These are phyloP conservation scores for Zymoseptoria crescenta DNA, from an alignment of 2,329 filamentous ascomycete species.

Conservation along the genomic window DNA sequence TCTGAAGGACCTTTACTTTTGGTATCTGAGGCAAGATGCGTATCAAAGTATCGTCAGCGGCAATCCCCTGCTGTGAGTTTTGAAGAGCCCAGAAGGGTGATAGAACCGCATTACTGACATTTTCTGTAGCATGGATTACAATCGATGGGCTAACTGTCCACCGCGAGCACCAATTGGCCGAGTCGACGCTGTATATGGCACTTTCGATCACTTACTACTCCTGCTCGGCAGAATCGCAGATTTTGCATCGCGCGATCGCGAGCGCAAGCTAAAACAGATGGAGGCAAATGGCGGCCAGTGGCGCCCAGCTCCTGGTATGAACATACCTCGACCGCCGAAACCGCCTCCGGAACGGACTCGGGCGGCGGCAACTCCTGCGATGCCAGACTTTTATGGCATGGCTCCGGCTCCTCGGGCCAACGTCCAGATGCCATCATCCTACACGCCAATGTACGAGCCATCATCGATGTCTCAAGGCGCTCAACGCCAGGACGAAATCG, in stretches of 20 bases:
- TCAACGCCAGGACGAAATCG: conserved; percentile 38
- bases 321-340: conserved; percentile 31
- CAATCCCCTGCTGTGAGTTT: conserved; percentile 70
- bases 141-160: conserved; percentile 76
- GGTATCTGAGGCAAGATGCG: conserved; percentile 89
- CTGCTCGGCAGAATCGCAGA: conserved; percentile 71
- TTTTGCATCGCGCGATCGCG: conserved; percentile 69
- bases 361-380: conserved; percentile 13
- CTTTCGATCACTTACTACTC: conserved; percentile 79
- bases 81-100: not conserved
- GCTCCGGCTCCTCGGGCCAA: conserved; percentile 34
- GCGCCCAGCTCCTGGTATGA: conserved; percentile 47
- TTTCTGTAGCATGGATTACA: conserved; percentile 63
- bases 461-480: conserved; percentile 18
- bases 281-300: conserved; percentile 51
- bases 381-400: conserved; percentile 48
- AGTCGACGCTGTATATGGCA: conserved; percentile 73
- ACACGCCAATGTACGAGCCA: conserved; percentile 20
- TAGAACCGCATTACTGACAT: conserved; percentile 4
- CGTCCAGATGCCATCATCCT: conserved; percentile 37
- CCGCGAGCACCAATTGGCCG: conserved; percentile 74
- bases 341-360: conserved; percentile 21
- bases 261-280: conserved; percentile 65
- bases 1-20: conserved; percentile 85
- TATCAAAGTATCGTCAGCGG: conserved; percentile 87